Evolutionary conservation across 345 rosid species (phyloP).

Genomic region (Pelargonium nanum): DNA sequence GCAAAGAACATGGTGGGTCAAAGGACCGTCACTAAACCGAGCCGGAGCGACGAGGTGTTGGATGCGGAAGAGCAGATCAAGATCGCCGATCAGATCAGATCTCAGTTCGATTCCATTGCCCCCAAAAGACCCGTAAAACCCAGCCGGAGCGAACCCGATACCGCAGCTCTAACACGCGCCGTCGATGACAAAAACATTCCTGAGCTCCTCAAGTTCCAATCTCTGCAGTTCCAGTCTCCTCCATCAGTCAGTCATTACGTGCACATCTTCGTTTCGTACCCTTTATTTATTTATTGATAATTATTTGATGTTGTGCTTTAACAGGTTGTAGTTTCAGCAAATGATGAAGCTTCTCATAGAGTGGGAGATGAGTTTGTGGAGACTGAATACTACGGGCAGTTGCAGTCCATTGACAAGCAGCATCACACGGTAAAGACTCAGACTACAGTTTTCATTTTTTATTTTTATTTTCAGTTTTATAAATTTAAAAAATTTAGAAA

Average conservation of each 20-base stretch:
- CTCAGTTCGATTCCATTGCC: slow-evolving; percentile 49
- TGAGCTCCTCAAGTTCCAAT: slow-evolving; percentile 45
- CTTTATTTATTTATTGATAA: slow-evolving; percentile 1
- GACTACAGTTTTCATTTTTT: neutral
- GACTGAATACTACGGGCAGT: slow-evolving; percentile 46
- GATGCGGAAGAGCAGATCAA: slow-evolving; percentile 39
- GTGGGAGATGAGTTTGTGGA: slow-evolving; percentile 48
- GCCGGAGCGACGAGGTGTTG: slow-evolving; percentile 69
- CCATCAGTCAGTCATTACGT: too few relatives aligned
- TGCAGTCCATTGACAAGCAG: slow-evolving; percentile 54
- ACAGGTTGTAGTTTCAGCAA: slow-evolving; percentile 23
- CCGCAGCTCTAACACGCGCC: slow-evolving; percentile 1
- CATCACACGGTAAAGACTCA: slow-evolving; percentile 43
- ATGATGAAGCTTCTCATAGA: slow-evolving; percentile 13
- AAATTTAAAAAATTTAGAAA: too few relatives aligned
- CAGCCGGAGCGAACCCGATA: slow-evolving; percentile 54
- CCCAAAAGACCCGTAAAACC: slow-evolving; percentile 71
- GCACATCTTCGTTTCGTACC: too few relatives aligned
- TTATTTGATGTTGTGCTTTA: neutral
- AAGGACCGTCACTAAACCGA: slow-evolving; percentile 42
- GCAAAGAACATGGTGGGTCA: slow-evolving; percentile 19
- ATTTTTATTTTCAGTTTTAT: neutral
- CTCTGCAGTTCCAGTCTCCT: slow-evolving; percentile 39
- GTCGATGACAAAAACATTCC: slow-evolving; percentile 23
- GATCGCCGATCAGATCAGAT: slow-evolving; percentile 40